Evolutionary conservation across 169 alveolate genomes (phyloP).

Genomic region (Plasmodium chabaudi): DNA sequence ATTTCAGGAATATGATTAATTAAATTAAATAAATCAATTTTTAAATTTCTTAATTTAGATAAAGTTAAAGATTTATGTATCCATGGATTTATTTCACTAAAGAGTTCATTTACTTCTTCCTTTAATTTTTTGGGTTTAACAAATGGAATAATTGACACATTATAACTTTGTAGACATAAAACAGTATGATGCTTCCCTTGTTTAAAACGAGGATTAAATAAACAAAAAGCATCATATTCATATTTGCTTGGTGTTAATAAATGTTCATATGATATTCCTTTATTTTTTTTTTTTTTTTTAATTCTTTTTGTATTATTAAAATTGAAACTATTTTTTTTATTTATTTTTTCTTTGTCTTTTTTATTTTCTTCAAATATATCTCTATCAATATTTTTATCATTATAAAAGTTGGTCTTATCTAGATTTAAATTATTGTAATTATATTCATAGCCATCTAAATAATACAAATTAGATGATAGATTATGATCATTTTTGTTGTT

Average conservation of each 20-base stretch:
- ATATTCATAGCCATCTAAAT: too few relatives aligned
- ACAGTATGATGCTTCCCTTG: conserved; percentile 77
- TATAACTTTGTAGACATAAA: conserved; percentile 60
- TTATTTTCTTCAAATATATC: background rate
- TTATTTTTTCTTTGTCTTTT: conserved; percentile 10
- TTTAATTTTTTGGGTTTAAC: conserved; percentile 63
- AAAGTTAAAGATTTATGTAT: conserved; percentile 75
- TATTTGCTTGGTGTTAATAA: conserved; percentile 63
- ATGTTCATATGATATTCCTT: conserved; percentile 77
- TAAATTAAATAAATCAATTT: conserved; percentile 77
- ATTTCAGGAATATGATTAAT: conserved; percentile 78
- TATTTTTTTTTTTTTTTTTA: conserved; percentile 48
- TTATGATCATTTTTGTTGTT: too few relatives aligned
- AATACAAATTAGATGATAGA: too few relatives aligned
- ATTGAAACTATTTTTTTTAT: background rate
- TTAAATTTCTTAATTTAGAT: conserved; percentile 73
- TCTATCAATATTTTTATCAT: conserved; percentile 2
- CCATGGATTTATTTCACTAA: conserved; percentile 78
- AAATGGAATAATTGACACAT: conserved; percentile 75
- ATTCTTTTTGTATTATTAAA: conserved; percentile 9
- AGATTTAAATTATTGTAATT: too few relatives aligned
- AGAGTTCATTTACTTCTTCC: conserved; percentile 67
- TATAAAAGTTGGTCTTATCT: background rate
- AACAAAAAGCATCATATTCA: conserved; percentile 75
- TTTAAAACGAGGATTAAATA: conserved; percentile 75